These are phyloP conservation scores for Thamnidium elegans DNA, from an alignment of 192 early-diverging fungal genomes.

Conservation along the genomic window DNA sequence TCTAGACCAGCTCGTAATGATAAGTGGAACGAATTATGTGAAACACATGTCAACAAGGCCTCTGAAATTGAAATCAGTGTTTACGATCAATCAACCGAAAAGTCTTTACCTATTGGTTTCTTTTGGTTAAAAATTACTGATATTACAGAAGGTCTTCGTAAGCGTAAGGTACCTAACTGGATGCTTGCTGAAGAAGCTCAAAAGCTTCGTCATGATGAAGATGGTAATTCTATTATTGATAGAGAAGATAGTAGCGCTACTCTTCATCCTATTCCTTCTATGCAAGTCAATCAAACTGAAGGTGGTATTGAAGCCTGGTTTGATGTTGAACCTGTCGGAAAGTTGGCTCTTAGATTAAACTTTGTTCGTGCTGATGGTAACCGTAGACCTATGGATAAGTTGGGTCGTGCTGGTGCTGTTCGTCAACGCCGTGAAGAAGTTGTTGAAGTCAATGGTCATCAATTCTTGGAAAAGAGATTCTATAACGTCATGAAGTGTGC, in stretches of 20 bases:
- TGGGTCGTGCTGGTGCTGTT: slow-evolving; percentile 73
- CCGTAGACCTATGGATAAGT: slow-evolving; percentile 51
- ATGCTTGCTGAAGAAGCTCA: slow-evolving; percentile 38
- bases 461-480: slow-evolving; percentile 84
- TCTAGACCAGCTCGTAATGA: slow-evolving; percentile 65
- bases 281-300: not conserved
- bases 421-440: slow-evolving; percentile 79
- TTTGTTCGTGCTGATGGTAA: slow-evolving; percentile 58
- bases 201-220: slow-evolving; percentile 8
- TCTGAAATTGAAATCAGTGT: slow-evolving; percentile 89
- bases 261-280: not conserved
- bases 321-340: slow-evolving; percentile 91
- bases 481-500: slow-evolving; percentile 99
- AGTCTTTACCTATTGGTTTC: slow-evolving; percentile 71
- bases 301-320: slow-evolving; percentile 78
- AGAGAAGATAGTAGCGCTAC: not conserved
- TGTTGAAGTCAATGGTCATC: slow-evolving; percentile 86
- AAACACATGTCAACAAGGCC: slow-evolving; percentile 83
- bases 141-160: slow-evolving; percentile 80
- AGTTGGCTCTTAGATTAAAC: slow-evolving; percentile 80
- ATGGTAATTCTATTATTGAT: not conserved
- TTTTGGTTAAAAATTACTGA: slow-evolving; percentile 94
- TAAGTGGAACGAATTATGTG: slow-evolving; percentile 83
- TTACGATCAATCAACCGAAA: slow-evolving; percentile 74
- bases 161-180: slow-evolving; percentile 64